Base-by-base conservation (phyloP, 2,329 filamentous ascomycete genomes). In the Trichophyton mentagrophytes region DNA sequence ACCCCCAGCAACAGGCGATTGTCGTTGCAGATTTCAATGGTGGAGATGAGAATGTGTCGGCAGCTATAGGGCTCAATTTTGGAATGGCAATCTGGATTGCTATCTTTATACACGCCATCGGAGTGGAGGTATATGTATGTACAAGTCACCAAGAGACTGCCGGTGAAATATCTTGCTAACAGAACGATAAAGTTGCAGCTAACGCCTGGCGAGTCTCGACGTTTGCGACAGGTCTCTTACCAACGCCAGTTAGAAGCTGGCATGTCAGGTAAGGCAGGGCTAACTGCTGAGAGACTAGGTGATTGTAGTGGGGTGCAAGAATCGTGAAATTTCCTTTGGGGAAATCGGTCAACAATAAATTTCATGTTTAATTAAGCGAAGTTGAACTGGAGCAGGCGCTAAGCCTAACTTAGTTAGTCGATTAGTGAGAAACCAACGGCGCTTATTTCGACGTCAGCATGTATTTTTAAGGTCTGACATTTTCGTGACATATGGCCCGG, bases 151-250 rank as follows among this genome's bases (percentile, higher is more conserved):
- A 27, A 6, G 13, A 6, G 20, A 6, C 27, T 27, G 9, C 27
- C n/a, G 20, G 27, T 27, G 17, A 33, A 53, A n/a, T 27, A 9
- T 15, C 15, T 27, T 27, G 47, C 25, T 53, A 53, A 53, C 47
- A 9, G 27, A 30, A n/a, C 2, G 15, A 27, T 15, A 27, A 51
- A 53, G 47, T 22, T 53, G 22, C 71, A 68, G 2, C 67, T 82
- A 22, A 85, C 82, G 0, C 80, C 82, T 0, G 74, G 69, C 13
- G 82, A 85, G 65, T 71, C 72, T 0, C 73, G 82, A 47, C 72
- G 82, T 5, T 69, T 85, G 56, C 75, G 82, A 9, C 73, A 76
- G n/a, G 74, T 85, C 1, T 81, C 79, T 4, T 83, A 82, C 64
- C 76, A 82, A 66, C 73, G 77, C 46, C 82, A 85, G 65, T 63